phyloP scores from a whole-genome alignment of 2,329 filamentous ascomycete species.

The Pseudocercospora eumusae region DNA sequence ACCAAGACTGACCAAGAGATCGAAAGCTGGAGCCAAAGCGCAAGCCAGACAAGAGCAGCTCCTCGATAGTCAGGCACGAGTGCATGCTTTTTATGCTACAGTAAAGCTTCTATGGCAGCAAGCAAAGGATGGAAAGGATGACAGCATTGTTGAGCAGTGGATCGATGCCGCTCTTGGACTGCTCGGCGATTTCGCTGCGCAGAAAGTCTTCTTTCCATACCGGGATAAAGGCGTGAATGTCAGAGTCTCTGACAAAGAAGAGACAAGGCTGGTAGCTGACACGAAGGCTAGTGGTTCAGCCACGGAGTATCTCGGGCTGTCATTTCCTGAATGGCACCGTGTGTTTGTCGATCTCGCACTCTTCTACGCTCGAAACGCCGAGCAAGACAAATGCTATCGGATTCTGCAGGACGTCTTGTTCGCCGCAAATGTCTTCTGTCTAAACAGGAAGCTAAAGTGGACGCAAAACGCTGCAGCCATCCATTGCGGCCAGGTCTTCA shows the following conservation, averaged over 20 bases:
- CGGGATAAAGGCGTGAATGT: slow-evolving; percentile 53
- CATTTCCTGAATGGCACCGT: slow-evolving; percentile 83
- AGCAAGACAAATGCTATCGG: slow-evolving; percentile 72
- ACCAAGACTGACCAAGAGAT: slow-evolving; percentile 25
- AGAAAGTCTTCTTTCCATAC: slow-evolving; percentile 60
- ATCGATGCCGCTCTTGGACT: slow-evolving; percentile 60
- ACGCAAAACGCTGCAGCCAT: slow-evolving; percentile 33
- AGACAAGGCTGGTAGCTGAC: slow-evolving; percentile 34
- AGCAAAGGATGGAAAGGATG: slow-evolving; percentile 47
- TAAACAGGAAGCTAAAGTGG: slow-evolving; percentile 44
- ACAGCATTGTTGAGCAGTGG: slow-evolving; percentile 57
- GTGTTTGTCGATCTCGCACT: slow-evolving; percentile 87
- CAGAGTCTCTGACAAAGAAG: slow-evolving; percentile 40
- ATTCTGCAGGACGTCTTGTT: slow-evolving; percentile 71
- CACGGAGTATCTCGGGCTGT: slow-evolving; percentile 70
- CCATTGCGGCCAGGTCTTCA: slow-evolving; percentile 77
- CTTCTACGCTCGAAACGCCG: slow-evolving; percentile 67
- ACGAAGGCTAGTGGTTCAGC: slow-evolving; percentile 40
- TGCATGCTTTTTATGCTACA: slow-evolving; percentile 42
- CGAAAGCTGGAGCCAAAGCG: slow-evolving; percentile 14
- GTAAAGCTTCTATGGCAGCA: slow-evolving; percentile 47
- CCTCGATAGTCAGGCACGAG: slow-evolving; percentile 26
- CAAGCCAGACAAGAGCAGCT: slow-evolving; percentile 22
- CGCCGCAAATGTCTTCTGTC: slow-evolving; percentile 82
- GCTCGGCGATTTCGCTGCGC: slow-evolving; percentile 61